phyloP scores from a whole-genome alignment of 208 protist species.

The Crithidia mellificae region DNA sequence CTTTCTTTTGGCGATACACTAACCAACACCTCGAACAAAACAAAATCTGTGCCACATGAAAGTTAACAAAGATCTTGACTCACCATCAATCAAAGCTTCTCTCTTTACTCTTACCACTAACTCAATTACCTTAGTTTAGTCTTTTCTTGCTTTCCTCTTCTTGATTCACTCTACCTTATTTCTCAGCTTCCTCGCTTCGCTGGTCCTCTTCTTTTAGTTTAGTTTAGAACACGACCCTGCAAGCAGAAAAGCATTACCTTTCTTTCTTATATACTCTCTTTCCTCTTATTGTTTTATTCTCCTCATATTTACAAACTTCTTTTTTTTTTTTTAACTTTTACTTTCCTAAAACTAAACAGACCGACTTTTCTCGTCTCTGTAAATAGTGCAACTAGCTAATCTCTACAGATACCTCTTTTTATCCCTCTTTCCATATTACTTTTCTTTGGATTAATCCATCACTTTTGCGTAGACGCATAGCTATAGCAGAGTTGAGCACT shows the following conservation, averaged over 20 bases:
- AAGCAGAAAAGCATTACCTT: neutral
- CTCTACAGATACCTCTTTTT: neutral
- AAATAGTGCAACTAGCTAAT: neutral
- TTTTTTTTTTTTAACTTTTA: neutral
- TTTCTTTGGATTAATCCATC: neutral
- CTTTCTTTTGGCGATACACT: neutral
- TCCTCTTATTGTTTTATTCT: slow-evolving; percentile 2
- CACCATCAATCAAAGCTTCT: neutral
- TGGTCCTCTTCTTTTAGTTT: neutral
- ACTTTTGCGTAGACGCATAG: slow-evolving; percentile 8
- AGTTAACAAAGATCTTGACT: neutral
- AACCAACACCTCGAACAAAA: neutral
- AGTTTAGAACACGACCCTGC: neutral
- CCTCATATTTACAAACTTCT: slow-evolving; percentile 7
- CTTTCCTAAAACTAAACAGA: neutral
- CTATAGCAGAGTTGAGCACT: neutral
- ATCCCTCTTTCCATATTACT: slow-evolving; percentile 5
- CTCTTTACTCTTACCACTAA: neutral
- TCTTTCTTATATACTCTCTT: neutral
- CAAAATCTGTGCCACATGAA: neutral
- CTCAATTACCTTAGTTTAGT: neutral
- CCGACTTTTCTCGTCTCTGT: neutral
- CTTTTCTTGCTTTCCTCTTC: slow-evolving; percentile 9
- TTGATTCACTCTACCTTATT: neutral
- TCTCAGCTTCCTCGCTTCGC: neutral